Evolutionary conservation across 2,329 filamentous ascomycete species (phyloP), one percentile per base, ranked within the genome.

Genomic region (Colletotrichum simmondsii): DNA sequence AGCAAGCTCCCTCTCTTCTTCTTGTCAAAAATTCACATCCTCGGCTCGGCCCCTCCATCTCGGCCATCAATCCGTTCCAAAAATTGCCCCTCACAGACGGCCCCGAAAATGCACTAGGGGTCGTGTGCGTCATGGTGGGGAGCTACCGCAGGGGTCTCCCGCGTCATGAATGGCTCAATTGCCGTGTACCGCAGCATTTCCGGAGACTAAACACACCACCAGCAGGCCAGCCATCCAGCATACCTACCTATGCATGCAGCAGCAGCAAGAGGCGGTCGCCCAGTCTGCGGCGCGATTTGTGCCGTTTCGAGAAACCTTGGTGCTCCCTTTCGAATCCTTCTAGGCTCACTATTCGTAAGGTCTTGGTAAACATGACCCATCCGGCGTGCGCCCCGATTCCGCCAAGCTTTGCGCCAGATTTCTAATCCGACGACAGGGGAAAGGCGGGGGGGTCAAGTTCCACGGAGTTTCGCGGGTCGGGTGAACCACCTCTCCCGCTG

Each of bases 121-220:
- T 61, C 59, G 37, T 61, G 16, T 49, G 37, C 59, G 60, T 63
- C 46, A 63, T 26, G 60, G 60, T 19, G 28, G 46, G 19, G 60
- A 16, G 19, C n/a, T 63, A 53, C 19, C 60, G 28, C 26, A 16
- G 54, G 54, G 54, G 26, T 32, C 10, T 32, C 42, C 14, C 54
- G 54, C 12, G 26, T 57, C 14, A 26, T 57, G 28, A 57, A n/a
- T 57, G 54, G 54, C 19, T 28, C 24, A 30, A 19, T 37, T 32
- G 5, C 19, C 32, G 32, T 35, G 4, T 0, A 35, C 32, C 32
- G 32, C 32, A 35, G 32, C 4, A 35, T 12, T 12, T 35, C 32
- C 11, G n/a, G 28, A 62, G 19, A 12, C 30, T 35, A 52, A 32
- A 7, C n/a, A n/a, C 16, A 30, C 24, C 8, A 42, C 35, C 11